phyloP scores from a whole-genome alignment of 345 rosid species.

The rapeseed (Brassica napus) region DNA sequence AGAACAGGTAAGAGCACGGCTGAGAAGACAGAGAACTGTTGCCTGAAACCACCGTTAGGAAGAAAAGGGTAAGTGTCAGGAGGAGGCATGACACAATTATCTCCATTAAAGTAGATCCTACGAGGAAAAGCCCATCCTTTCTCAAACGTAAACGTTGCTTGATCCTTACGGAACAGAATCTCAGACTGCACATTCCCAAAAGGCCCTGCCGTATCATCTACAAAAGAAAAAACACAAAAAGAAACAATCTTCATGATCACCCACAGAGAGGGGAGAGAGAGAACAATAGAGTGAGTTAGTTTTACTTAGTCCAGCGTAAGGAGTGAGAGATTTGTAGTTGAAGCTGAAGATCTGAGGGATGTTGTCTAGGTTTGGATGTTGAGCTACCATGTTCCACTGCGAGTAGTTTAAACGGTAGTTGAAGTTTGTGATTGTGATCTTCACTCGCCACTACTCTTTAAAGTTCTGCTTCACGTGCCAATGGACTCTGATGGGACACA shows the following conservation, averaged over 20 bases:
- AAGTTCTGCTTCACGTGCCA: conserved; percentile 94
- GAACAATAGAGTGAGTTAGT: background rate
- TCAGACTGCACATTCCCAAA: conserved; percentile 84
- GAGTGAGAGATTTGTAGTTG: conserved; percentile 67
- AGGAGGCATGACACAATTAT: conserved; percentile 94
- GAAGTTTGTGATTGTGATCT: conserved; percentile 83
- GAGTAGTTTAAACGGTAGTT: conserved; percentile 75
- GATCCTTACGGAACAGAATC: conserved; percentile 74
- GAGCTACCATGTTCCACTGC: conserved; percentile 85
- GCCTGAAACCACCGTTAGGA: conserved; percentile 58
- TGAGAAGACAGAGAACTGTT: conserved; percentile 34
- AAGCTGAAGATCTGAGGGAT: conserved; percentile 76
- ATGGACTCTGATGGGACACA: conserved; percentile 85
- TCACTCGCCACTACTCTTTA: conserved; percentile 89
- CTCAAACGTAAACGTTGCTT: conserved; percentile 68
- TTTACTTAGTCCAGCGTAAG: conserved; percentile 78
- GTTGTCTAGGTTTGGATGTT: conserved; percentile 83
- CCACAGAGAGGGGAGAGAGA: background rate
- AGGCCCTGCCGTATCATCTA: conserved; percentile 93
- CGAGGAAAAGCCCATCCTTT: conserved; percentile 97
- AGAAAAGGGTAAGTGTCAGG: conserved; percentile 83
- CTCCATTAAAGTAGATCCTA: conserved; percentile 84
- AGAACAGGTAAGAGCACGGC: conserved; percentile 27
- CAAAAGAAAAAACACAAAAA: conserved; percentile 13
- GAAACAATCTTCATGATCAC: background rate